Conservation (phyloP, 2,329 filamentous ascomycete genomes). For the Metarhizium robertsii region DNA sequence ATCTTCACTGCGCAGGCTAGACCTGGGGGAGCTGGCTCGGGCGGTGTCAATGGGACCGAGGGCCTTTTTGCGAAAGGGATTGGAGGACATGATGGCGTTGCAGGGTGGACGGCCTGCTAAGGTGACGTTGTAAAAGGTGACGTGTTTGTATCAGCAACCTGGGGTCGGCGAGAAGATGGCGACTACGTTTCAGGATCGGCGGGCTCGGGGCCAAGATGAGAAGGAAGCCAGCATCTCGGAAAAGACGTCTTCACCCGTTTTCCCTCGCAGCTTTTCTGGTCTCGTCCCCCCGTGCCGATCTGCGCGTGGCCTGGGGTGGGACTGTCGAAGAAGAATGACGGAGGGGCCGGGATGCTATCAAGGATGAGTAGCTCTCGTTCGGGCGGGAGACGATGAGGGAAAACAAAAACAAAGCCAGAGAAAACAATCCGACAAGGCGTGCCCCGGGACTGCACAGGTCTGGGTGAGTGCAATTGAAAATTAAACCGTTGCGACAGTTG, state of each 20-base stretch:
- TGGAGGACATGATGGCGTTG: conserved; percentile 13
- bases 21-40: conserved; percentile 11
- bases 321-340: too few species aligned
- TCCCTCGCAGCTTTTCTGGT: not conserved
- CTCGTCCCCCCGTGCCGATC: not conserved
- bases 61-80: conserved; percentile 15
- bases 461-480: not conserved
- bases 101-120: not conserved
- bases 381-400: not conserved
- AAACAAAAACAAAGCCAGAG: not conserved
- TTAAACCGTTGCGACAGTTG: not conserved
- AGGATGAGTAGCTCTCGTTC: not conserved
- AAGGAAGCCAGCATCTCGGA: conserved; percentile 2
- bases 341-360: not conserved
- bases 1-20: conserved; percentile 10
- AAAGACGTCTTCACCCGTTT: not conserved
- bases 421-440: too few species aligned
- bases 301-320: too few species aligned
- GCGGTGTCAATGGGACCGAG: conserved; percentile 9
- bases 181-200: not conserved
- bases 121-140: not conserved
- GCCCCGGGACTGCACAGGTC: too few species aligned
- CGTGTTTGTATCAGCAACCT: not conserved
- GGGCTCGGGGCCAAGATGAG: conserved; percentile 5
- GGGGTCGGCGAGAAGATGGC: not conserved